Evolutionary conservation across 2,329 filamentous ascomycete genomes (phyloP), one percentile per base, ranked within the genome.

Genomic region (Geosmithia putterillii): DNA sequence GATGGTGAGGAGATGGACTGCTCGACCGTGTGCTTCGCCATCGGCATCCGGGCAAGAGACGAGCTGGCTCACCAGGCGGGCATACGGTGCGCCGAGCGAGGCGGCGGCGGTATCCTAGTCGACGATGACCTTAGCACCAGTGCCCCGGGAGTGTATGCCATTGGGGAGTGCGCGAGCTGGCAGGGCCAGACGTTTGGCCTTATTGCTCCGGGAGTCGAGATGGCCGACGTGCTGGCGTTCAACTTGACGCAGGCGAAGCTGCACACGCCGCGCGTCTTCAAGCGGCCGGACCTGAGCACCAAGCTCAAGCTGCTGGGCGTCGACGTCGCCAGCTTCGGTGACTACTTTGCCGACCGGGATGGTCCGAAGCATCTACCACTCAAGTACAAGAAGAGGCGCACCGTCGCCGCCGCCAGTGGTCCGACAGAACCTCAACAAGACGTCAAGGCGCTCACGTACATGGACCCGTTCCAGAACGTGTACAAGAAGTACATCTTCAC

Each of bases 401-500:
- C 19, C 19, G 37, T 18, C 7, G 28, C 35, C 28, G 8, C 12
- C 17, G 42, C 22, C 15, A 34, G n/a, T 19, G 37, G 6, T 5
- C 28, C 39, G 17, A 22, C 38, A 15, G 23, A 7, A 8, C 34
- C 20, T 8, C n/a, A n/a, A n/a, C n/a, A n/a, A n/a, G n/a, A n/a
- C n/a, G 86, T 94, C 52, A 94, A 94, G 62, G 81, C 87, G 0
- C 66, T 95, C 37, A 90, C 83, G 0, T 95, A 94, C 65, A 87
- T 83, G 48, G 88, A 95, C 54, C 88, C 88, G 0, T 95, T 95
- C 57, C 74, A 80, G 44, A 81, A 86, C 40, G 78, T 95, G 1
- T 95, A 95, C 67, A 95, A 95, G 61, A 95, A 95, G 57, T 95
- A 92, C 59, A 66, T 95, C 10, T 95, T 95, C 55, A 94, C 88